Percentiles rank a stretch among this genome's conserved stretches.
Conservation (phyloP, 192 early-diverging fungal genomes). For the Allomyces macrogynus region DNA sequence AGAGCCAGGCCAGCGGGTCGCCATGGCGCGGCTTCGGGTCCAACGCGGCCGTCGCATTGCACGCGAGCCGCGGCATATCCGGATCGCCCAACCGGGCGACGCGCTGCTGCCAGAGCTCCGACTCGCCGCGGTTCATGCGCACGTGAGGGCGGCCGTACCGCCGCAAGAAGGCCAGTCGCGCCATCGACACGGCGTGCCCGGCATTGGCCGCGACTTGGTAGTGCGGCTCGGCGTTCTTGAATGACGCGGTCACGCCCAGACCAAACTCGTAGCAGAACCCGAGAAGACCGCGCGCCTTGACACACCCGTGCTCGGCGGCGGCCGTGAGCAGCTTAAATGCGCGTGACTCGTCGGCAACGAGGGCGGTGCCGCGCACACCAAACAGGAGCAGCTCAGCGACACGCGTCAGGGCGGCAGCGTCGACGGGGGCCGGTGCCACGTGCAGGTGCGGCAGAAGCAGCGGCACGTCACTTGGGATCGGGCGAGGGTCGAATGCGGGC, state of each 20-base stretch:
- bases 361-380: too few relatives aligned
- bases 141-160: constrained; percentile 62
- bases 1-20: constrained; percentile 38
- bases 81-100: constrained; percentile 27
- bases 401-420: too few relatives aligned
- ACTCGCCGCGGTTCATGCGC: constrained; percentile 54
- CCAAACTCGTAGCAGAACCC: constrained; percentile 75
- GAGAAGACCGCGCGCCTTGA: constrained; percentile 33
- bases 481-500: too few relatives aligned
- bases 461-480: too few relatives aligned
- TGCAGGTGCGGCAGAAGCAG: too few relatives aligned
- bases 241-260: constrained; percentile 40
- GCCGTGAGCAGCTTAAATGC: too few relatives aligned
- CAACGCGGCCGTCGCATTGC: not conserved
- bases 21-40: not conserved
- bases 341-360: too few relatives aligned
- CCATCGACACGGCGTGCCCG: constrained; percentile 41
- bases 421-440: too few relatives aligned
- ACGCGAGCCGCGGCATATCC: not conserved
- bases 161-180: constrained; percentile 51
- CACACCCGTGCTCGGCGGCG: too few relatives aligned
- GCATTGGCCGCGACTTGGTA: constrained; percentile 42
- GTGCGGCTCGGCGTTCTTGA: constrained; percentile 35
- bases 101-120: constrained; percentile 52
- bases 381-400: too few relatives aligned